Evolutionary conservation across 768 basidiomycete species (phyloP).

Genomic region (Amanita brunnescens): DNA sequence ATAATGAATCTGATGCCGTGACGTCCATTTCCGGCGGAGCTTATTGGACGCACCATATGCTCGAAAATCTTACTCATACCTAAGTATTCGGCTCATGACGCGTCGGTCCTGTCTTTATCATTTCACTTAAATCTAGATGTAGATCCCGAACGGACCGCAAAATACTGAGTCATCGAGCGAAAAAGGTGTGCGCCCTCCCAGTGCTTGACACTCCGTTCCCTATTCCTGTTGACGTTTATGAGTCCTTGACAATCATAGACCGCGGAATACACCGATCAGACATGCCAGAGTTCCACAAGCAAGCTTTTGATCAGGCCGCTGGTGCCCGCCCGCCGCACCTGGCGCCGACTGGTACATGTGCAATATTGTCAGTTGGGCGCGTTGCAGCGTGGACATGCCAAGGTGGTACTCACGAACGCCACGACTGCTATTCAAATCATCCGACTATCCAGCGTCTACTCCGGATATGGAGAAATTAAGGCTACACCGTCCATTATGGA

Average conservation of each 20-base stretch:
- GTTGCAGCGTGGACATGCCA: neutral
- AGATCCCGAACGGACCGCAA: neutral
- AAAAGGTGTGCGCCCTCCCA: neutral
- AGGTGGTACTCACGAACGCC: neutral
- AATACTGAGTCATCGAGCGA: neutral
- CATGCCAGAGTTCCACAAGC: neutral
- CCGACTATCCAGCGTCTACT: neutral
- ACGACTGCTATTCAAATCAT: neutral
- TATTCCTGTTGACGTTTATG: neutral
- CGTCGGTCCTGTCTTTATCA: neutral
- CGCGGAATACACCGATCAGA: neutral
- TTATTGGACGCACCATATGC: neutral
- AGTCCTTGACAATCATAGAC: neutral
- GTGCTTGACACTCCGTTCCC: neutral
- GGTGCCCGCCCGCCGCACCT: neutral
- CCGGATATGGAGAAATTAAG: conserved; percentile 7
- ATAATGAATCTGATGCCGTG: no score
- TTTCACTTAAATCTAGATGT: neutral
- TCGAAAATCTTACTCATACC: neutral
- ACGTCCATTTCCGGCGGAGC: neutral
- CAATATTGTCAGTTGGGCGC: neutral
- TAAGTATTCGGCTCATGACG: neutral
- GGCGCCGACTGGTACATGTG: neutral
- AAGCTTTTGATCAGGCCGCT: no score
- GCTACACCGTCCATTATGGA: neutral